Base-by-base conservation (phyloP, 371 early-diverging fungal genomes). In the Lichtheimia hyalospora region DNA sequence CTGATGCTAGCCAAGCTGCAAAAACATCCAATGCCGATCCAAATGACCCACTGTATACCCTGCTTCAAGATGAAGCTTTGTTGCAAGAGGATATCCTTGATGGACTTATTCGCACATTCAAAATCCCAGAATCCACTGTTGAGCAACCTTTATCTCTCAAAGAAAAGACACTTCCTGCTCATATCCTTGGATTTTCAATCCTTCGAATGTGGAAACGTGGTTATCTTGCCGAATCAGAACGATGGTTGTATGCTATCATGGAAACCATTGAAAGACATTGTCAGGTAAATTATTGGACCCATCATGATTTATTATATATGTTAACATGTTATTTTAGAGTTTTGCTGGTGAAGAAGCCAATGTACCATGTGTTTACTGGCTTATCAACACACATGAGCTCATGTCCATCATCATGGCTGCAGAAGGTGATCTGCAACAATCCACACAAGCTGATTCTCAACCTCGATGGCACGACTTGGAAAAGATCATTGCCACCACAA, bases 381-480 rank as follows among this genome's bases (percentile, higher is more conserved):
- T 96, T 25, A 87, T 92, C 48, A 96, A 96, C 69, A 88, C 89
- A 49, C 92, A 89, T 57, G 96, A 95, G 74, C 81, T 96, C 43
- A 70, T 92, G 61, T 89, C 88, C 14, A 58, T 78, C 28, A 56
- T 71, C 16, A 58, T 27, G 48, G 42, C 60, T 2, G 27, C 62
- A 6, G 73, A 69, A 54, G 49, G 52, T 49, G 63, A 63, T 21
- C 25, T 69, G 48, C 54, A 62, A n/a, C 61, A 42, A n/a, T 64
- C 52, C 16, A 43, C 55, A 3, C 58, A 50, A 34, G 23, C 44
- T 42, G 67, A 39, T 21, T 51, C 59, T 52, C 27, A 52, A 15
- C 40, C 48, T 5, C 10, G 27, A 13, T 62, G 62, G 62, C 64
- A 52, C n/a, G 64, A 58, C 8, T 20, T 65, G 24, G 77, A 77